phyloP scores from a whole-genome alignment of 345 rosid species.

The Eutrema japonicum region DNA sequence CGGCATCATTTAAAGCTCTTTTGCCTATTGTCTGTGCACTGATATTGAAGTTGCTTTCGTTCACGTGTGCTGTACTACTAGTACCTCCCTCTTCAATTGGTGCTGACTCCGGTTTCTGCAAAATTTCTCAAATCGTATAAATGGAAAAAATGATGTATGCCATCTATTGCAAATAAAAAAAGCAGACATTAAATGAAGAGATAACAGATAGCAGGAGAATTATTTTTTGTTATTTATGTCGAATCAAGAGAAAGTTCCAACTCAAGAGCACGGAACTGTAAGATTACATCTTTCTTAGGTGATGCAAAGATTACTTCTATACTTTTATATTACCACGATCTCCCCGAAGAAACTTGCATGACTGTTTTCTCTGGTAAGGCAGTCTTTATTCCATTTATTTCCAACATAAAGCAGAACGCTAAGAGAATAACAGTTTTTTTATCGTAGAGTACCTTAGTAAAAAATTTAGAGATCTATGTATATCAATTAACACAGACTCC shows the following conservation, averaged over 20 bases:
- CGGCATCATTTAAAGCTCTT: conserved; percentile 36
- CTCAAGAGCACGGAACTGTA: conserved; percentile 20
- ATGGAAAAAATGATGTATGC: background rate
- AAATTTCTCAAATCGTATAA: conserved; percentile 20
- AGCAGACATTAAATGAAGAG: conserved; percentile 22
- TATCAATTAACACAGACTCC: background rate
- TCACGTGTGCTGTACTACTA: conserved; percentile 41
- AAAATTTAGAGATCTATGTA: background rate
- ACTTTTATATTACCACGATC: background rate
- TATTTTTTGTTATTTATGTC: background rate
- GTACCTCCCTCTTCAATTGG: conserved; percentile 48
- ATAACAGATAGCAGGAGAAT: background rate
- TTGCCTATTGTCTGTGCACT: conserved; percentile 44
- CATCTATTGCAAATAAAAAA: conserved; percentile 25
- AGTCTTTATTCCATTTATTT: background rate
- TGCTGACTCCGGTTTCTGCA: conserved; percentile 35
- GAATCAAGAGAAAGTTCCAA: conserved; percentile 21
- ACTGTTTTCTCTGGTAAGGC: background rate
- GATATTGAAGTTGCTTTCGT: conserved; percentile 37
- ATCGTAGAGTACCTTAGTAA: background rate
- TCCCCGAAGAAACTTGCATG: background rate
- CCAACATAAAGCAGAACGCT: background rate
- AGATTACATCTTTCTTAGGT: conserved; percentile 9
- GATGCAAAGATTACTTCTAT: background rate
- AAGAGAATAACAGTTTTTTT: background rate